These are phyloP conservation scores for Ganoderma boninense DNA, from an alignment of 1,284 basidiomycete genomes.

Conservation along the genomic window DNA sequence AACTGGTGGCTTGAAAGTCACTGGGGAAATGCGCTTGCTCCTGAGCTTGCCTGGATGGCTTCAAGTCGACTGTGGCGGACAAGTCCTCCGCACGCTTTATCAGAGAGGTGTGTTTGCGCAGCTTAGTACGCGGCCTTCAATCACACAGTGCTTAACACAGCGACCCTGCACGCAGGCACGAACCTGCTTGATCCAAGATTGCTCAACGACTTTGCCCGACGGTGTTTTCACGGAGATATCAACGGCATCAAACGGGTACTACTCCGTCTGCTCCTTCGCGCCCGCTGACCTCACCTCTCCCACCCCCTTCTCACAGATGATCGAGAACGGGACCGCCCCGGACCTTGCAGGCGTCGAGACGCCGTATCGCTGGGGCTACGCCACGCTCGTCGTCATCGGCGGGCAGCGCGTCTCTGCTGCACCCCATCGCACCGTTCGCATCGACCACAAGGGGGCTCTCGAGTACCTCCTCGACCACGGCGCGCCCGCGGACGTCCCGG, in stretches of 20 bases:
- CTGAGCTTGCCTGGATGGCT: constrained; percentile 49
- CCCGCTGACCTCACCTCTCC: neutral
- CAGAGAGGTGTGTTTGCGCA: constrained; percentile 37
- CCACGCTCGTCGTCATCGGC: constrained; percentile 52
- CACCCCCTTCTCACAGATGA: constrained; percentile 40
- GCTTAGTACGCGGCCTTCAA: neutral
- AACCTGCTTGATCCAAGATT: constrained; percentile 38
- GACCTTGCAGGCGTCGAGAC: constrained; percentile 55
- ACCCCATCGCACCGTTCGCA: constrained; percentile 12
- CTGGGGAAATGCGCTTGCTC: constrained; percentile 49
- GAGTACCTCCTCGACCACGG: constrained; percentile 53
- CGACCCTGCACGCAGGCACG: constrained; percentile 33
- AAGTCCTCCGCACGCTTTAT: constrained; percentile 49
- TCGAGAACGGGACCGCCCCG: constrained; percentile 50
- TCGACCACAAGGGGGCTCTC: constrained; percentile 48
- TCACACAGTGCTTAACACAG: neutral
- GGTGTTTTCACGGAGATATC: constrained; percentile 47
- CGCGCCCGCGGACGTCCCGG: constrained; percentile 49
- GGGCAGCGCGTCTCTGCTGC: constrained; percentile 46
- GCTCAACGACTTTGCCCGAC: constrained; percentile 48
- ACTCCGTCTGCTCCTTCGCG: too few relatives aligned
- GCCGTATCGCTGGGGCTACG: constrained; percentile 55
- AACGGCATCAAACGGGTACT: constrained; percentile 42
- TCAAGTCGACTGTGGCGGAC: constrained; percentile 40
- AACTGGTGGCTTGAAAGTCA: constrained; percentile 43